A percentile compares a stretch with the other conserved stretches of the same genome.
These are phyloP conservation scores for Datisca glomerata DNA, from an alignment of 306 rosid genomes.

Conservation along the genomic window DNA sequence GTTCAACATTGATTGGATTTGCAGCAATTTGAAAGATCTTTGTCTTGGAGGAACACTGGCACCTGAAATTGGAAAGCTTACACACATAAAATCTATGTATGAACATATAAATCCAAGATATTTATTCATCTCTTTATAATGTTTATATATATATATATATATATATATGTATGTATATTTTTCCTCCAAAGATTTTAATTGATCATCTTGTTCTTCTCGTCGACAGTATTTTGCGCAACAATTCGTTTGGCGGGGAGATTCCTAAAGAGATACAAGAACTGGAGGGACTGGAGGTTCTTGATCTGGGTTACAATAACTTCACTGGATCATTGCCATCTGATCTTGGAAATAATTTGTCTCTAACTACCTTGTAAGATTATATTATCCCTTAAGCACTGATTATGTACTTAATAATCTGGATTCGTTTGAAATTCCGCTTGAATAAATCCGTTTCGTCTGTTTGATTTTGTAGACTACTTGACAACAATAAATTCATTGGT, in stretches of 20 bases:
- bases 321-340: constrained; percentile 44
- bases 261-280: constrained; percentile 38
- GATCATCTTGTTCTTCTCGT: constrained; percentile 3
- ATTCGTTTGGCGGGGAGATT: constrained; percentile 43
- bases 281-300: constrained; percentile 50
- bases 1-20: constrained; percentile 5
- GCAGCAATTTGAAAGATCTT: constrained; percentile 55
- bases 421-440: not conserved
- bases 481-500: constrained; percentile 38
- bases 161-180: no score
- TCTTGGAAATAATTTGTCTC: constrained; percentile 31
- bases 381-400: constrained; percentile 1
- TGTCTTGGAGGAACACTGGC: constrained; percentile 55
- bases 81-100: constrained; percentile 54
- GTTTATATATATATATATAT: no score
- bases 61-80: constrained; percentile 44
- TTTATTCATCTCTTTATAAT: not conserved
- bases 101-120: constrained; percentile 6
- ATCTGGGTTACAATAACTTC: constrained; percentile 61
- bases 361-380: constrained; percentile 35
- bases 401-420: not conserved
- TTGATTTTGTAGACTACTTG: constrained; percentile 42
- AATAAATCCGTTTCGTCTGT: constrained; percentile 2
- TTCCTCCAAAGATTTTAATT: no score
- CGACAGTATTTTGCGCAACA: constrained; percentile 54